These are phyloP conservation scores for Lactarius trivialis DNA, from an alignment of 768 basidiomycete species.

Conservation along the genomic window DNA sequence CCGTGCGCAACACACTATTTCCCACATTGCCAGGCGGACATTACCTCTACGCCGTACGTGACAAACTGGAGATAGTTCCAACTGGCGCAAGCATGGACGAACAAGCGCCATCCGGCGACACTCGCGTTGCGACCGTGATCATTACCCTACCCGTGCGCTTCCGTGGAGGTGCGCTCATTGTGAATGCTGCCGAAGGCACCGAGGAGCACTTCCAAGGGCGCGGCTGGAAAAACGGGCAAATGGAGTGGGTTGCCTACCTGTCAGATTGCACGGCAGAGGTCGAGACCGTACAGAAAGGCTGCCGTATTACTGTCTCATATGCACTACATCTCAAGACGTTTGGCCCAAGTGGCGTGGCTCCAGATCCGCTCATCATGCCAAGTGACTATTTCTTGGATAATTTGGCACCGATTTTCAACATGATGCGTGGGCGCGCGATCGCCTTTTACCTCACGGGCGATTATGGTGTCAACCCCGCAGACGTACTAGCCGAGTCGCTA, in stretches of 20 bases:
- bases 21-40: conserved; percentile 62
- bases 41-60: conserved; percentile 60
- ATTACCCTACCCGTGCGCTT: conserved; percentile 71
- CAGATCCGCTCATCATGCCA: conserved; percentile 63
- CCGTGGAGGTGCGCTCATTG: conserved; percentile 57
- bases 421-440: conserved; percentile 62
- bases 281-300: conserved; percentile 64
- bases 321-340: conserved; percentile 64
- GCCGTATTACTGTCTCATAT: conserved; percentile 63
- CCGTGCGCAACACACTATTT: conserved; percentile 65
- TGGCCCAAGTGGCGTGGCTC: conserved; percentile 43
- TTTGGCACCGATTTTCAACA: conserved; percentile 63
- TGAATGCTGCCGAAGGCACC: conserved; percentile 48
- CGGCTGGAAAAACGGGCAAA: conserved; percentile 54
- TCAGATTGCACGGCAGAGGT: conserved; percentile 72
- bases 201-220: conserved; percentile 59
- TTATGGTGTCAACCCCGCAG: conserved; percentile 65
- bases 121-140: conserved; percentile 63
- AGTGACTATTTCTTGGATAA: conserved; percentile 70
- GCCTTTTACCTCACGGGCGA: conserved; percentile 66
- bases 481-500: conserved; percentile 59
- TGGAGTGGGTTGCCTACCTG: conserved; percentile 76
- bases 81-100: conserved; percentile 52
- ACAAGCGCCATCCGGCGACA: conserved; percentile 55
- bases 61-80: conserved; percentile 63